These are phyloP conservation scores for Cladorrhinum samala DNA, from an alignment of 495 filamentous ascomycete genomes.

Conservation along the genomic window DNA sequence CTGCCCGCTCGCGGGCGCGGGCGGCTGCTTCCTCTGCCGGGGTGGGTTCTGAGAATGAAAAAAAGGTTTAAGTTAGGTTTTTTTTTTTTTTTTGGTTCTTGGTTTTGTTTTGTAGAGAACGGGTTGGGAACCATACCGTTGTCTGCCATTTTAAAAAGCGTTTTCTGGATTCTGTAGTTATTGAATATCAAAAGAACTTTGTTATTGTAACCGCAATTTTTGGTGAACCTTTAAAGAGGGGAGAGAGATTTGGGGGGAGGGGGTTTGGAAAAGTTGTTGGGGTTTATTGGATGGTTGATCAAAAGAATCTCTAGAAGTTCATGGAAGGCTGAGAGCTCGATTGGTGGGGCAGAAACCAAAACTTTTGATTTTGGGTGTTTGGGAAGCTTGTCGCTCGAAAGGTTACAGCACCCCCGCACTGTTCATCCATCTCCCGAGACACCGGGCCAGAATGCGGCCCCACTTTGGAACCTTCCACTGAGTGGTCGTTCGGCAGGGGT, in stretches of 20 bases:
- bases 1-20: conserved; percentile 70
- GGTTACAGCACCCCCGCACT: conserved; percentile 10
- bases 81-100: conserved; percentile 13
- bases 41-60: conserved; percentile 39
- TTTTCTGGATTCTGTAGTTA: background rate
- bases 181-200: background rate
- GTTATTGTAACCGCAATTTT: too few species aligned
- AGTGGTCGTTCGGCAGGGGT: too few species aligned
- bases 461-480: too few species aligned
- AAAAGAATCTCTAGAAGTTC: conserved; percentile 19
- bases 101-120: too few species aligned
- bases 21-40: conserved; percentile 61
- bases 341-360: conserved; percentile 12
- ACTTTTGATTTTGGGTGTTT: too few species aligned
- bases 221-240: too few species aligned
- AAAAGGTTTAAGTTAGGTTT: conserved; percentile 1
- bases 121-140: conserved; percentile 19
- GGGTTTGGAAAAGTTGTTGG: too few species aligned
- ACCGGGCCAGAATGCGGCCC: background rate
- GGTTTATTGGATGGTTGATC: too few species aligned
- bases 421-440: background rate
- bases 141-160: conserved; percentile 26
- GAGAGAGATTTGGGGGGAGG: background rate
- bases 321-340: conserved; percentile 17
- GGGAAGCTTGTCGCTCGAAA: too few species aligned